Conservation (phyloP, 2,329 filamentous ascomycete species). For the Keithomyces neogunnii region DNA sequence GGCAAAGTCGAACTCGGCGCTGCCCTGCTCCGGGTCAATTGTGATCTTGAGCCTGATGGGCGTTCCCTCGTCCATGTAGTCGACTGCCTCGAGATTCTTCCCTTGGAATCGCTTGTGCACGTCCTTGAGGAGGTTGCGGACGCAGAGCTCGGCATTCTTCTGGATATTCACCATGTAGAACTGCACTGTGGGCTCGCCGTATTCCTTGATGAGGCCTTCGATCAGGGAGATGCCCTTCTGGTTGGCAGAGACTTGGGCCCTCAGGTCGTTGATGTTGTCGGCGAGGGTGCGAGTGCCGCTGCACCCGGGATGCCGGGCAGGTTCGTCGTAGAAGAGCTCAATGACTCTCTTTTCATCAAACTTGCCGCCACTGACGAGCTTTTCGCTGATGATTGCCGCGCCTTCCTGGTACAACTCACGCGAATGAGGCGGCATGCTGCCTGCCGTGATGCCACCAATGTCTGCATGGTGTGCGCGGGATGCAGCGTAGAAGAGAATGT, state of each 20-base stretch:
- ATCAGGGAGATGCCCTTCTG: conserved; percentile 82
- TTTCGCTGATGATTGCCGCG: conserved; percentile 54
- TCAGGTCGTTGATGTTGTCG: conserved; percentile 76
- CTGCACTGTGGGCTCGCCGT: conserved; percentile 68
- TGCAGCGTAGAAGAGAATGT: conserved; percentile 75
- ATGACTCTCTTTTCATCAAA: conserved; percentile 73
- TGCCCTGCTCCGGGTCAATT: conserved; percentile 66
- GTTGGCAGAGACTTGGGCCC: conserved; percentile 77
- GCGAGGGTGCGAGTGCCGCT: conserved; percentile 69
- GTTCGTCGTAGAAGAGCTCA: conserved; percentile 64
- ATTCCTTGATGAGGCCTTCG: conserved; percentile 64
- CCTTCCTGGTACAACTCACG: conserved; percentile 55
- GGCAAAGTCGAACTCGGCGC: conserved; percentile 71
- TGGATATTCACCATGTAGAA: conserved; percentile 82
- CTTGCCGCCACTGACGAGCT: conserved; percentile 65
- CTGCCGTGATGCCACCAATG: conserved; percentile 72
- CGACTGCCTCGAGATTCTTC: conserved; percentile 59
- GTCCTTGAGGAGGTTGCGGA: conserved; percentile 63
- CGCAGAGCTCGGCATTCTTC: conserved; percentile 67
- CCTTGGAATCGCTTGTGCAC: conserved; percentile 64
- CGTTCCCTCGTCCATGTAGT: conserved; percentile 79
- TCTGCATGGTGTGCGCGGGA: conserved; percentile 78
- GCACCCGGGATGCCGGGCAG: conserved; percentile 65
- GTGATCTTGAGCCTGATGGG: conserved; percentile 67
- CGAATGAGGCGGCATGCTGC: conserved; percentile 72